These are phyloP conservation scores for Daldinia sp. DNA, from an alignment of 2,329 filamentous ascomycete species.

Conservation along the genomic window DNA sequence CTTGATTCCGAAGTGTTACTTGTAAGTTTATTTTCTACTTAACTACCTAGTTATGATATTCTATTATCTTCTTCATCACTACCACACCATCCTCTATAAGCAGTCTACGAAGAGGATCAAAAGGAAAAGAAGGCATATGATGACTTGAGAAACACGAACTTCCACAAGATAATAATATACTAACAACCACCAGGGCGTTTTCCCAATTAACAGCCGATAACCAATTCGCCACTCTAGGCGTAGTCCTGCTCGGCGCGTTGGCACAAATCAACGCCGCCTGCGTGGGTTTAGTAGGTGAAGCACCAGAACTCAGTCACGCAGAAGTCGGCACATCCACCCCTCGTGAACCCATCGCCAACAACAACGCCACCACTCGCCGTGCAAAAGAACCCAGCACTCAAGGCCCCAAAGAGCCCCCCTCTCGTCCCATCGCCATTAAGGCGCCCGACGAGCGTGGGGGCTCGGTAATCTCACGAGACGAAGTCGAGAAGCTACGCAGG, in stretches of 20 bases:
- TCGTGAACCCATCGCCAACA: not conserved
- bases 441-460: slow-evolving; percentile 19
- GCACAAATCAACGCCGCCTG: slow-evolving; percentile 64
- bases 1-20: slow-evolving; percentile 53
- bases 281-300: slow-evolving; percentile 23
- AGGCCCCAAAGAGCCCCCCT: not conserved
- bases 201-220: slow-evolving; percentile 74
- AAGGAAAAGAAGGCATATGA: not conserved
- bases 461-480: slow-evolving; percentile 41
- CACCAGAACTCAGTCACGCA: not conserved
- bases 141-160: not conserved
- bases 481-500: slow-evolving; percentile 29
- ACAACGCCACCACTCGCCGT: too few species aligned
- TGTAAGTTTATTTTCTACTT: slow-evolving; percentile 49
- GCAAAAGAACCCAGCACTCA: not conserved
- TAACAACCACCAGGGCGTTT: slow-evolving; percentile 60
- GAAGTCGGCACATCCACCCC: not conserved
- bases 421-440: not conserved
- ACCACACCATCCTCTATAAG: not conserved
- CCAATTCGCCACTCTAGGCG: slow-evolving; percentile 75
- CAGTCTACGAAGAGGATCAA: too few species aligned
- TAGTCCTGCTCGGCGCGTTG: slow-evolving; percentile 71
- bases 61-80: not conserved
- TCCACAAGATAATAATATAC: not conserved
- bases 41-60: slow-evolving; percentile 3